Conservation (phyloP, 192 early-diverging fungal species). For the Umbelopsis isabellina region DNA sequence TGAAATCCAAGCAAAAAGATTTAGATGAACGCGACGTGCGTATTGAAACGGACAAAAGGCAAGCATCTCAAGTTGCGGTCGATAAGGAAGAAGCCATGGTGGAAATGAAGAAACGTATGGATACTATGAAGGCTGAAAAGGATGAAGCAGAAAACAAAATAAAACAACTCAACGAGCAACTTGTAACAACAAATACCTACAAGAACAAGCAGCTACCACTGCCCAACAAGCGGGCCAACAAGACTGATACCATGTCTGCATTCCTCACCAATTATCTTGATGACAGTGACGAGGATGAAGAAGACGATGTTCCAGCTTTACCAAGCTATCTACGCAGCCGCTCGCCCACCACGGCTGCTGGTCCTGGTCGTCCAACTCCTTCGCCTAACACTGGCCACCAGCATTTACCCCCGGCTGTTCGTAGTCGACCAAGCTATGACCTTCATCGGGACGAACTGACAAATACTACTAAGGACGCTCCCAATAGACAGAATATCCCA, state of each 20-base stretch:
- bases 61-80: background rate
- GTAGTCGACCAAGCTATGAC: slow-evolving; percentile 15
- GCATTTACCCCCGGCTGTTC: background rate
- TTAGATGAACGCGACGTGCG: slow-evolving; percentile 17
- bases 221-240: background rate
- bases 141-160: slow-evolving; percentile 3
- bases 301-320: slow-evolving; percentile 6
- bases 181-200: slow-evolving; percentile 9
- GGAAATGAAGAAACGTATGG: slow-evolving; percentile 13
- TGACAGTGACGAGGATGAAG: slow-evolving; percentile 18
- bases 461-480: background rate
- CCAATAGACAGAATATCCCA: slow-evolving; percentile 12
- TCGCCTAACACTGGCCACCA: slow-evolving; percentile 1
- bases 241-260: slow-evolving; percentile 4
- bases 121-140: background rate
- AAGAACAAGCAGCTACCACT: slow-evolving; percentile 16
- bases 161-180: background rate
- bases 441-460: background rate
- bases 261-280: slow-evolving; percentile 8
- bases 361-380: background rate
- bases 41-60: slow-evolving; percentile 15
- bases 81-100: slow-evolving; percentile 17
- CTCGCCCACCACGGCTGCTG: background rate
- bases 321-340: background rate
- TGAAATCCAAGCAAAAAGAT: slow-evolving; percentile 20